Evolutionary conservation across 352 stramenopile genomes (phyloP).

Genomic region (Plasmopara halstedii): DNA sequence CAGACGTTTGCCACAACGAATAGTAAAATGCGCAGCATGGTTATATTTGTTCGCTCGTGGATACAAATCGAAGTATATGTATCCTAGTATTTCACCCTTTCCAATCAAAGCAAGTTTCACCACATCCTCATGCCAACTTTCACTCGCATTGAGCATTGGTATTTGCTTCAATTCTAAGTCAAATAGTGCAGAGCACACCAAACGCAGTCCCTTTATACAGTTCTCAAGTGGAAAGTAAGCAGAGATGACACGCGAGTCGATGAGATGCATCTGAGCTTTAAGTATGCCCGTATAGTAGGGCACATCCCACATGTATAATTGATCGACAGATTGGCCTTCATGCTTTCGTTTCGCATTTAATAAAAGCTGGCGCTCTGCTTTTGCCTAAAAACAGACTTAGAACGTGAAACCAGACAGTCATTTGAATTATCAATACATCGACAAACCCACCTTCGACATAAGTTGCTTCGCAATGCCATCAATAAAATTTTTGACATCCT

Average conservation of each 20-base stretch:
- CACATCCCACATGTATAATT: constrained; percentile 91
- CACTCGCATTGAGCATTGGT: constrained; percentile 55
- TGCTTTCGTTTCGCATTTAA: constrained; percentile 52
- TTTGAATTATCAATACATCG: neutral
- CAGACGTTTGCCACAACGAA: constrained; percentile 88
- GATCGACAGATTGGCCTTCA: constrained; percentile 31
- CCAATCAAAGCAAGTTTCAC: constrained; percentile 86
- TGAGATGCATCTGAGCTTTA: constrained; percentile 60
- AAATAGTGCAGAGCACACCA: constrained; percentile 87
- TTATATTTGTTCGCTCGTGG: constrained; percentile 81
- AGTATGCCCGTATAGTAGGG: constrained; percentile 90
- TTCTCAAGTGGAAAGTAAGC: constrained; percentile 89
- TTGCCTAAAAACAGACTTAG: too few relatives aligned
- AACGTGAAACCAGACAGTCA: too few relatives aligned
- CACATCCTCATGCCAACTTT: constrained; percentile 87
- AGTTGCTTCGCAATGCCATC: constrained; percentile 48
- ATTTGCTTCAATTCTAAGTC: constrained; percentile 82
- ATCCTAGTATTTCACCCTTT: constrained; percentile 60
- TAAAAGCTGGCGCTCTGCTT: constrained; percentile 49
- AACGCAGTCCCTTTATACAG: constrained; percentile 86
- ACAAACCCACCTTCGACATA: constrained; percentile 65
- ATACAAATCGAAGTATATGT: constrained; percentile 95
- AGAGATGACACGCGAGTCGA: constrained; percentile 74
- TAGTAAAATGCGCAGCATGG: constrained; percentile 92
- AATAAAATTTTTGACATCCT: constrained; percentile 64